phyloP scores from a whole-genome alignment of 805 yeast genomes.

The Teunomyces tritomae region DNA sequence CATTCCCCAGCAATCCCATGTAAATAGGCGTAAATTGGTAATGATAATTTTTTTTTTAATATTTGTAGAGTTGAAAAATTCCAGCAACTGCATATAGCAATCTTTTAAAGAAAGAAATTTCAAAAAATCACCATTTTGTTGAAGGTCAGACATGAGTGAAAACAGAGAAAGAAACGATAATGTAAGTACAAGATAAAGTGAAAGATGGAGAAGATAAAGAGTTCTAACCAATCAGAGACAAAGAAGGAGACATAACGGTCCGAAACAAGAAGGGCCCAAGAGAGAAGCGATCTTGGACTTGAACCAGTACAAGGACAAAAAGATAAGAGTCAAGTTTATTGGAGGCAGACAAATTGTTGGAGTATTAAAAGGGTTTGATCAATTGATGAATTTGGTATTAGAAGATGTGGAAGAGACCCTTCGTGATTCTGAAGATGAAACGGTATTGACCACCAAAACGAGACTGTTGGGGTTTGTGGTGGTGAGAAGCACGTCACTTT shows the following conservation, averaged over 20 bases:
- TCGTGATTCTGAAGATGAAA: conserved; percentile 65
- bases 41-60: no score
- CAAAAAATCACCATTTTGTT: no score
- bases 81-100: not conserved
- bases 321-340: conserved; percentile 72
- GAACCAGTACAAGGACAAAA: conserved; percentile 68
- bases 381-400: conserved; percentile 73
- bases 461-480: conserved; percentile 77
- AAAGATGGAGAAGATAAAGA: not conserved
- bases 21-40: no score
- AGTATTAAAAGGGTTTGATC: conserved; percentile 77
- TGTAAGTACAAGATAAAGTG: not conserved
- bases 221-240: conserved; percentile 4
- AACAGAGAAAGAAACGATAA: conserved; percentile 5
- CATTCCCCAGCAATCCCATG: no score
- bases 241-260: conserved; percentile 19
- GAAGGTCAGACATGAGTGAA: conserved; percentile 4
- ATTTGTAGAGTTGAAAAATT: not conserved
- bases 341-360: conserved; percentile 90
- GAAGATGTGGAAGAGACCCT: conserved; percentile 68
- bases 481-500: conserved; percentile 78
- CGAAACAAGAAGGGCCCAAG: conserved; percentile 68
- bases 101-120: no score
- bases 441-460: conserved; percentile 51
- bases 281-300: conserved; percentile 87